These are phyloP conservation scores for Rachicladosporium sp. DNA, from an alignment of 2,329 filamentous ascomycete species.

Conservation along the genomic window DNA sequence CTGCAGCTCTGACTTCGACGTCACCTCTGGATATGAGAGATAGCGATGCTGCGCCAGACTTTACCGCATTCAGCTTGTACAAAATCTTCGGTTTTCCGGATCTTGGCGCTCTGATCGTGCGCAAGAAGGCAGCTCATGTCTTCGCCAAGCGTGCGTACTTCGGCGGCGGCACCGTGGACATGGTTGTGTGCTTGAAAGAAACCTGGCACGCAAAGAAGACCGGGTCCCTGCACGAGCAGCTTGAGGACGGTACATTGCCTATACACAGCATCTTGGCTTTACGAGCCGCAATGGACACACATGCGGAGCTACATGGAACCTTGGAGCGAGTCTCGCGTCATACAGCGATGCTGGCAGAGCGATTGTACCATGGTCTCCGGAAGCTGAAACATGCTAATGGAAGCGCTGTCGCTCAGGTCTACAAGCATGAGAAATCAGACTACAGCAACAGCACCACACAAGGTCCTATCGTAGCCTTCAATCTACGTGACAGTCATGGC, in stretches of 20 bases:
- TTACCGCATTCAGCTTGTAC: slow-evolving; percentile 78
- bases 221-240: slow-evolving; percentile 59
- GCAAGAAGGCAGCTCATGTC: slow-evolving; percentile 56
- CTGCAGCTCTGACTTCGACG: slow-evolving; percentile 68
- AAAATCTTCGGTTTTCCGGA: slow-evolving; percentile 98
- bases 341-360: slow-evolving; percentile 50
- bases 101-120: slow-evolving; percentile 71
- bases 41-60: slow-evolving; percentile 57
- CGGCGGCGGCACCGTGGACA: slow-evolving; percentile 86
- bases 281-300: slow-evolving; percentile 58
- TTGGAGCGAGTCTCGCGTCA: slow-evolving; percentile 61
- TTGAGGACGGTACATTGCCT: slow-evolving; percentile 86
- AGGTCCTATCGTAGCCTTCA: slow-evolving; percentile 76
- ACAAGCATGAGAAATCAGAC: slow-evolving; percentile 25
- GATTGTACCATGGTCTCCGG: slow-evolving; percentile 46
- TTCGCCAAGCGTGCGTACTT: slow-evolving; percentile 61
- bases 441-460: slow-evolving; percentile 23
- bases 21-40: slow-evolving; percentile 60
- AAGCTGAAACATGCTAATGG: slow-evolving; percentile 59
- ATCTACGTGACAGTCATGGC: slow-evolving; percentile 56
- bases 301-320: slow-evolving; percentile 53
- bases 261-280: slow-evolving; percentile 83
- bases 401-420: slow-evolving; percentile 52
- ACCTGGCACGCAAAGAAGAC: slow-evolving; percentile 71
- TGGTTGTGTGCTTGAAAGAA: slow-evolving; percentile 60